Conservation (phyloP, 1,284 basidiomycete genomes). For the Cutaneotrichosporon spelunceum region DNA sequence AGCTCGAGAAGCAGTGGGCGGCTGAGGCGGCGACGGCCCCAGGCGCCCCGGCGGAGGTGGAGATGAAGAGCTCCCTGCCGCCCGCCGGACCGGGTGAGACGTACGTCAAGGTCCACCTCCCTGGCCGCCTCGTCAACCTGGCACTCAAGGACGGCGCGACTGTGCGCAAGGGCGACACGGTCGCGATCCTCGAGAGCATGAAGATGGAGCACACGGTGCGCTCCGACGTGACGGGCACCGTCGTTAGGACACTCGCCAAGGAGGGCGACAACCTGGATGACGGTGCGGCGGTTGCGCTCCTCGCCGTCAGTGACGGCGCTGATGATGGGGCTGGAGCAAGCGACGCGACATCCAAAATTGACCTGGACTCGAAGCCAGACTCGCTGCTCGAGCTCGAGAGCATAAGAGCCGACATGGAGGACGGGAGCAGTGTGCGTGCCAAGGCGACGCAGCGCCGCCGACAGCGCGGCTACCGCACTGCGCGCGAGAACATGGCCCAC, state of each 20-base stretch:
- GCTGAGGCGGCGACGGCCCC: constrained; percentile 1
- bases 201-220: constrained; percentile 27
- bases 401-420: constrained; percentile 17
- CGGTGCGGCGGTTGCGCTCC: constrained; percentile 19
- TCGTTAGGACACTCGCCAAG: constrained; percentile 12
- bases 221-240: constrained; percentile 11
- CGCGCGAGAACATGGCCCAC: constrained; percentile 22
- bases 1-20: constrained; percentile 19
- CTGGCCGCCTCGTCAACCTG: constrained; percentile 21
- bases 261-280: constrained; percentile 22
- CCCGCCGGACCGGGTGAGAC: constrained; percentile 19
- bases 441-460: constrained; percentile 22
- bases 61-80: constrained; percentile 6
- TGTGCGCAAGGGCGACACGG: constrained; percentile 16
- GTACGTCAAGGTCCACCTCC: constrained; percentile 21
- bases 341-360: constrained; percentile 10
- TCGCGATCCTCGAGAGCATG: constrained; percentile 24
- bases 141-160: constrained; percentile 12
- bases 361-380: constrained; percentile 19
- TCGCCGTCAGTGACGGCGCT: constrained; percentile 6
- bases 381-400: constrained; percentile 22
- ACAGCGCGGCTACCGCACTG: constrained; percentile 18
- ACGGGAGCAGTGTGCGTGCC: constrained; percentile 14
- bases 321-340: constrained; percentile 1
- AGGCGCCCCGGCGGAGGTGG: neutral